Conservation (phyloP, 2,329 filamentous ascomycete species). For the Cladosporium velox region DNA sequence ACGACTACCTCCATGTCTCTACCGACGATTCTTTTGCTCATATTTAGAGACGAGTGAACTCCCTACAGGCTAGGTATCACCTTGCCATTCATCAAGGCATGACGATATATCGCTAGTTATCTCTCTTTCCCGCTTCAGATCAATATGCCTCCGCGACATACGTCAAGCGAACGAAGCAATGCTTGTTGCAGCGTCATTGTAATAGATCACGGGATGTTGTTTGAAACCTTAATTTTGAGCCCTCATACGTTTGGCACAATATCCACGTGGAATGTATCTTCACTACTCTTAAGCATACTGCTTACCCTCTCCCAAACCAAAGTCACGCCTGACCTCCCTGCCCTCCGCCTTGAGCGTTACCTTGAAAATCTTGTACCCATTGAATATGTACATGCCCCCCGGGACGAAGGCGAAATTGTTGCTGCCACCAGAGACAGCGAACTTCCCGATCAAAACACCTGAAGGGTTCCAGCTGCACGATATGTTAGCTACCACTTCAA, state of each 20-base stretch:
- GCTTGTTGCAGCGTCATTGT: too few relatives aligned
- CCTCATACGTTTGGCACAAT: not conserved
- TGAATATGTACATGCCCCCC: slow-evolving; percentile 37
- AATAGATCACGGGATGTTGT: too few relatives aligned
- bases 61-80: too few relatives aligned
- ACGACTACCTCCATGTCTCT: too few relatives aligned
- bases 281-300: not conserved
- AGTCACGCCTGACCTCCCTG: slow-evolving; percentile 37
- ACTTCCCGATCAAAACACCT: slow-evolving; percentile 57
- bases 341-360: slow-evolving; percentile 37
- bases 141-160: too few relatives aligned
- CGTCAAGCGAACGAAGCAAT: too few relatives aligned
- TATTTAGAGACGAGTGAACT: too few relatives aligned
- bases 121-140: too few relatives aligned
- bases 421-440: slow-evolving; percentile 47
- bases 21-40: too few relatives aligned
- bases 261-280: not conserved
- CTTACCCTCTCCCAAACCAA: slow-evolving; percentile 26
- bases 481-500: not conserved
- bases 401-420: slow-evolving; percentile 40
- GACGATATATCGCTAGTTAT: too few relatives aligned
- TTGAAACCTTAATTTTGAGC: too few relatives aligned
- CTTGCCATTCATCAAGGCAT: too few relatives aligned
- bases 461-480: slow-evolving; percentile 47
- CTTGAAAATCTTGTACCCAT: slow-evolving; percentile 38